Base-by-base conservation (phyloP, 1,139 yeast species). In the Lodderomyces metapsilosis region DNA sequence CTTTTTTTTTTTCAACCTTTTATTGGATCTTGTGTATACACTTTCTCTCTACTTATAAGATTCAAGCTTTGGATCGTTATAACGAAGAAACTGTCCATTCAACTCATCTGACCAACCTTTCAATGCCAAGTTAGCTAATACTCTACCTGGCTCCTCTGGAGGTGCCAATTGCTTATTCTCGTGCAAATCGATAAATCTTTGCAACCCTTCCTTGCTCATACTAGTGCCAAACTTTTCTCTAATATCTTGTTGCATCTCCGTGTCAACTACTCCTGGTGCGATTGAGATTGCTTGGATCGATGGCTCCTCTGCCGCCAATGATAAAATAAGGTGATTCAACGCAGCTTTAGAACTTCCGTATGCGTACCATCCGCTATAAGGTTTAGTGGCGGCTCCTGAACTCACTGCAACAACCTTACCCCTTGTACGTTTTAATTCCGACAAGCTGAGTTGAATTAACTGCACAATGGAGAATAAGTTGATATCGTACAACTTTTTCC, bases 261-360 rank as follows among this genome's bases (percentile, higher is more conserved):
- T 89, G 57, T 86, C 88, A 2, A 91, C 97, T 1, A 88, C 95
- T 3, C 98, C 98, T 0, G 98, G 98, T 2, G 96, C 96, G 18
- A 91, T 73, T 0, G 96, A 71, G 9, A 88, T 65, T 3, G 86
- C 71, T 37, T 68, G 66, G 16, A 89, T 66, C 0, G 70, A 76
- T 2, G 69, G 62, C 57, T 86, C 91, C 52, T 88, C 96, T 4
- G 64, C 69, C 1, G 88, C 83, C 18, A 91, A 61, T 8, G 88
- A 78, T 37, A 66, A 58, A 7, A 86, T 80, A 41, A 88, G 72
- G 54, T 83, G 89, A 61, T 91, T 88, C 43, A 89, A 59, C 0
- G 96, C 96, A 0, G 96, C 96, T 62, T 91, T 91, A 13, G 96
- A 81, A 2, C 89, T 69, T 1, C 96, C 95, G 54, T 91, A 91